Evolutionary conservation across 345 rosid genomes (phyloP), one percentile per base, ranked within the genome.

Genomic region (Hirschfeldia incana): DNA sequence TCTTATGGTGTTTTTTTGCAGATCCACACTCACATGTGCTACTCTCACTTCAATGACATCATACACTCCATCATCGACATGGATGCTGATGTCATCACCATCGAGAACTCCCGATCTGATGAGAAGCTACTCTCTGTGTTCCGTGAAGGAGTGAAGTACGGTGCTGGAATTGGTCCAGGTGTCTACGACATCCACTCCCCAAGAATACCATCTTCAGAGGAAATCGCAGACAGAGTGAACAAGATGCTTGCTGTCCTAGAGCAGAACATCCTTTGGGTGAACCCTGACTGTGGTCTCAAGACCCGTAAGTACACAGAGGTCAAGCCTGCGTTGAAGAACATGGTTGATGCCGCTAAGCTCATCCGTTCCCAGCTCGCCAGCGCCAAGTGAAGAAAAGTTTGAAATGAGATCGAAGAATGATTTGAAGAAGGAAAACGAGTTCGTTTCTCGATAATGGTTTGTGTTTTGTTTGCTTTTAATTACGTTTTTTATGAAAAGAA

Each of bases 21-120:
- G 98, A 91, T 92, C 89, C 97, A 94, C 86, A 94, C 97, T 34
- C 97, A 92, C 97, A 94, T 94, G 98, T 94, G 98, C 89, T 94
- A 94, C 89, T 94, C 98, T 75, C 83, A 94, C 90, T 94, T 94
- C 95, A 94, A 94, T 44, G 97, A 94, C 84, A 94, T 94, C 75
- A 94, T 94, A 82, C 97, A 94, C 89, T 94, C 97, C 17, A 94
- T 94, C 76, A 92, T 94, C 26, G 88, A 94, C 88, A 94, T 94
- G 98, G 98, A 94, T 57, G 98, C 97, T 0, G 97, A 94, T 80
- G 98, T 94, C 62, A 94, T 94, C 83, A 94, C 98, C 82, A 94
- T 94, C 5, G 98, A 94, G 94, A 94, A 94, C 92, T 94, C 98
- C 61, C 97, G 97, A 4, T 94, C 98, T 1, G 98, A 94, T 16